Evolutionary conservation across 2,329 filamentous ascomycete species (phyloP), one percentile per base, ranked within the genome.

Genomic region (Paraphoma sp.): DNA sequence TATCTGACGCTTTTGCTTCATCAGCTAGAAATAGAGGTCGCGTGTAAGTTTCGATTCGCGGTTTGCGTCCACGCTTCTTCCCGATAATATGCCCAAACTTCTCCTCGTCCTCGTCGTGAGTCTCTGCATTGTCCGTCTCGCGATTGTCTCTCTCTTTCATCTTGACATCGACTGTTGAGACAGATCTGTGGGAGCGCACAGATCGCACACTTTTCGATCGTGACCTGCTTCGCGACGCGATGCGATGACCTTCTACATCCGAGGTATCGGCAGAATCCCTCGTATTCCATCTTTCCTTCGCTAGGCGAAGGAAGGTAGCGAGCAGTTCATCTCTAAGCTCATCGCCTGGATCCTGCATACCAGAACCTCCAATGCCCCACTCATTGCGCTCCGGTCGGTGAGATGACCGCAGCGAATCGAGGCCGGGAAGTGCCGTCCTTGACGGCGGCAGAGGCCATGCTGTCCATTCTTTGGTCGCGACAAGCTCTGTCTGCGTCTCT

Each of bases 361-460:
- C 75, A 17, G 69, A 70, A 54, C 75, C 80, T 51, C 80, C 82
- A 31, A 86, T 78, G 0, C 82, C 87, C 68, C 82, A 86, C 11
- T 66, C 70, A 30, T 86, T 83, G 51, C 84, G 78, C 6, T 80
- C 78, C 47, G 10, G 23, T 17, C 86, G 81, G 7, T 67, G 60
- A 23, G 53, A 53, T 51, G 30, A 7, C 40, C 23, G 40, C 57
- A 36, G 61, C 53, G 40, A 76, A 67, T 72, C 36, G 43, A 90
- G 83, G 17, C 80, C 79, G 12, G 82, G 79, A 14, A 80, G 78
- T 1, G 90, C 91, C 7, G 95, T 87, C 28, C 83, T 78, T 7
- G 81, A 77, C 4, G 84, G 80, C 17, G 82, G 82, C 69, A 96
- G 74, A 4, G 94, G 94, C 94, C 94, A 97, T 0, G 93, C 90